Base-by-base conservation (phyloP, 345 rosid genomes). In the Syzygium jambos region DNA sequence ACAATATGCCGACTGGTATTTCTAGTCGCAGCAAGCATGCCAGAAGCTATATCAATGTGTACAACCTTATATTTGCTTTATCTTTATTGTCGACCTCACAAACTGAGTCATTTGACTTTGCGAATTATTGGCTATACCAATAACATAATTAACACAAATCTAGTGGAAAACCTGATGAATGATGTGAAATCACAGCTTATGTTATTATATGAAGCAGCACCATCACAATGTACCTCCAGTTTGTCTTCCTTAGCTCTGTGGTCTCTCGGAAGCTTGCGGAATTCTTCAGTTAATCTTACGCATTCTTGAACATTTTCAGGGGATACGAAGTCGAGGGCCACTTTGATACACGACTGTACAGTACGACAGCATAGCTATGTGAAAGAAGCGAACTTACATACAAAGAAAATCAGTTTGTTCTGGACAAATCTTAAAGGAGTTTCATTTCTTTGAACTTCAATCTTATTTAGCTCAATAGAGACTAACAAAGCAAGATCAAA, bases 181-280 rank as follows among this genome's bases (percentile, higher is more conserved):
- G 80, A 49, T 38, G 49, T 73, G 80, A 34, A 10, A 73, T 38
- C 82, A 73, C 82, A 38, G 49, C 23, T 34, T 73, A 73, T 73
- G 82, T 38, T 73, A 73, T 19, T 1, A 73, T 73, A 73, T 38
- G 38, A 38, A 73, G 80, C 82, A 34, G 82, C 27, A 21, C 49
- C 49, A 19, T 19, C 49, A 73, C 49, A 38, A 5, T 21, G 82
- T 82, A 94, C 97, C 94, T 91, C 94, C 30, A 95, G 90, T 89
- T 95, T 95, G 88, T 94, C 96, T 78, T 95, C 97, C 87, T 93
- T 93, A 1, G 94, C 91, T 80, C 73, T 88, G 63, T 95, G 97
- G 85, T 91, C 89, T 17, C 88, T 91, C 0, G 97, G 97, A 86
- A 95, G 95, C 56, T 89, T 85, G 52, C 97, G 93, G 65, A 91